These are phyloP conservation scores for Chalaropsis ovoidea DNA, from an alignment of 2,329 filamentous ascomycete genomes.

Conservation along the genomic window DNA sequence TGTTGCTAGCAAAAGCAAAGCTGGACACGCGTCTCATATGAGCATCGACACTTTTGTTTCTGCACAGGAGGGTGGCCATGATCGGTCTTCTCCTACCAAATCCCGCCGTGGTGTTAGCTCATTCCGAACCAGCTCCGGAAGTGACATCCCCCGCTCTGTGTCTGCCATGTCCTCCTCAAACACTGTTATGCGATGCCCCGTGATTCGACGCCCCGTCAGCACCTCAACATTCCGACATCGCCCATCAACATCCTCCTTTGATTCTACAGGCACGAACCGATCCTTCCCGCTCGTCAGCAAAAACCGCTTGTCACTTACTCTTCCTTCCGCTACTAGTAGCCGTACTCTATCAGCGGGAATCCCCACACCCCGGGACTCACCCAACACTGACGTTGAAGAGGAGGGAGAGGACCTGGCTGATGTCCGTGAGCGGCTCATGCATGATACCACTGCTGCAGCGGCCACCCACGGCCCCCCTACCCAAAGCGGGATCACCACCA, in stretches of 20 bases:
- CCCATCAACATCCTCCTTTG: constrained; percentile 48
- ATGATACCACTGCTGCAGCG: constrained; percentile 14
- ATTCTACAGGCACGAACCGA: constrained; percentile 49
- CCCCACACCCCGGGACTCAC: constrained; percentile 41
- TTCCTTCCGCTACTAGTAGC: constrained; percentile 7
- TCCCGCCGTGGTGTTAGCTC: constrained; percentile 15
- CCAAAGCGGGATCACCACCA: constrained; percentile 34
- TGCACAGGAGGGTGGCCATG: constrained; percentile 25
- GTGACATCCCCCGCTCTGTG: constrained; percentile 19
- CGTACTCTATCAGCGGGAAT: constrained; percentile 33
- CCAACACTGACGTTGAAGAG: constrained; percentile 40
- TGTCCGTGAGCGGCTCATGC: constrained; percentile 18
- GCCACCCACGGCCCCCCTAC: not conserved
- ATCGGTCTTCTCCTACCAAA: constrained; percentile 25
- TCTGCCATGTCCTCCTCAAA: constrained; percentile 24
- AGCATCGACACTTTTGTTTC: constrained; percentile 29
- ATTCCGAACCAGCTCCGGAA: constrained; percentile 18
- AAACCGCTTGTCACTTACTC: constrained; percentile 34
- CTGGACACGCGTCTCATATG: constrained; percentile 25
- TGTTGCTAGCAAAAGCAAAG: not conserved
- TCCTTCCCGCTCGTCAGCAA: constrained; percentile 51
- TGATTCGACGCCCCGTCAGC: constrained; percentile 38
- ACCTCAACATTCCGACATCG: constrained; percentile 38
- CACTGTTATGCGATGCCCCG: constrained; percentile 22
- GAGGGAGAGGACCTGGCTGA: constrained; percentile 38